These are phyloP conservation scores for Colletotrichum somersetense DNA, from an alignment of 2,329 filamentous ascomycete species.

Conservation along the genomic window DNA sequence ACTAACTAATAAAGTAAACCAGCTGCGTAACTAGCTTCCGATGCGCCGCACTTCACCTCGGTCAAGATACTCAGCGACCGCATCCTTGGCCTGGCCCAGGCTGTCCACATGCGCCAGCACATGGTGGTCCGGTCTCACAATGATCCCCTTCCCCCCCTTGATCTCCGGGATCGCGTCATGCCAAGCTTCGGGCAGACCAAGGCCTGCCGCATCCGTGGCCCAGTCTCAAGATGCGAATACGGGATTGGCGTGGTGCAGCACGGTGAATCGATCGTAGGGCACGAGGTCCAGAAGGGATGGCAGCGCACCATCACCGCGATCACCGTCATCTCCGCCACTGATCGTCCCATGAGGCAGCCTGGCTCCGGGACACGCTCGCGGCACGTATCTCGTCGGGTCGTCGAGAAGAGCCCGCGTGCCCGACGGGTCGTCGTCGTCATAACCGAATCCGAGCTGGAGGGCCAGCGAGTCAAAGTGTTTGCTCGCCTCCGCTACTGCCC, in stretches of 20 bases:
- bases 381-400: constrained; percentile 18
- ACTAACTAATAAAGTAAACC: not conserved
- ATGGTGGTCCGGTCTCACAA: constrained; percentile 34
- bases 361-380: constrained; percentile 25
- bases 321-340: not conserved
- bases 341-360: constrained; percentile 29
- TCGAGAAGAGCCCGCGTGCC: constrained; percentile 18
- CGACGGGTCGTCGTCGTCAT: constrained; percentile 14
- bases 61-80: constrained; percentile 3
- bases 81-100: constrained; percentile 10
- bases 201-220: constrained; percentile 23
- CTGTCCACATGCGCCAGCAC: constrained; percentile 25
- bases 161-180: constrained; percentile 19
- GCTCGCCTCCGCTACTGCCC: constrained; percentile 28
- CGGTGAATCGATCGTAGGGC: constrained; percentile 32
- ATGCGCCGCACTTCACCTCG: not conserved
- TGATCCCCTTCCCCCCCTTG: constrained; percentile 23
- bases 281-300: constrained; percentile 25
- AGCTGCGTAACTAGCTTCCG: not conserved
- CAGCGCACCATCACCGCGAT: no score
- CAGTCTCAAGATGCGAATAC: constrained; percentile 29
- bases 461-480: constrained; percentile 34
- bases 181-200: constrained; percentile 25
- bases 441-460: constrained; percentile 34
- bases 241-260: constrained; percentile 21